Percentiles rank a stretch among this genome's conserved stretches.
Conservation (phyloP, 2,329 filamentous ascomycete species). For the Chaetomiaceae sp. region DNA sequence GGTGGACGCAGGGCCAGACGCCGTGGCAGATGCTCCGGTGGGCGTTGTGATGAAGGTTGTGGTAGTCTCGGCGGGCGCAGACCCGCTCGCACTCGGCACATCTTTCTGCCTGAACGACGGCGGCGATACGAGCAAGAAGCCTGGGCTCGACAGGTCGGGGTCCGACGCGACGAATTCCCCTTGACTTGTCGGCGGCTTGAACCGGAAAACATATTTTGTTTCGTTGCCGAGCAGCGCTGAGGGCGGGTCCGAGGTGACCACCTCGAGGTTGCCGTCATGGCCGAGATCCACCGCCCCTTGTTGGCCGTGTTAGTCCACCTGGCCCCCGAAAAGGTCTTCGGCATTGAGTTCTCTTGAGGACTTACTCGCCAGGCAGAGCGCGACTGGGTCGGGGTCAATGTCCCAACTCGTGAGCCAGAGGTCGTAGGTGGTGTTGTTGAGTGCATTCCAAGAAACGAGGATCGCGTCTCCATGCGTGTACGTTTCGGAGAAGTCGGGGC, state of each 20-base stretch:
- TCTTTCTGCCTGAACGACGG: not conserved
- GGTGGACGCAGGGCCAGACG: not conserved
- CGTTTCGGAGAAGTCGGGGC: slow-evolving; percentile 15
- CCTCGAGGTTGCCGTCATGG: slow-evolving; percentile 17
- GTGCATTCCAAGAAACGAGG: slow-evolving; percentile 20
- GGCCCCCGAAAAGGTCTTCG: not conserved
- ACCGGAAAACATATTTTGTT: slow-evolving; percentile 16
- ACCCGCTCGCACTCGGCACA: not conserved
- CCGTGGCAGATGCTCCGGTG: not conserved
- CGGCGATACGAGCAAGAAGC: slow-evolving; percentile 11
- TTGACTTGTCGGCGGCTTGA: slow-evolving; percentile 16
- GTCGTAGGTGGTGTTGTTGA: slow-evolving; percentile 22
- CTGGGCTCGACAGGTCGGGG: slow-evolving; percentile 17
- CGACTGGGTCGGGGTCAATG: slow-evolving; percentile 7
- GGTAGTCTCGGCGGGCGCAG: no score
- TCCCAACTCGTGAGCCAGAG: slow-evolving; percentile 21
- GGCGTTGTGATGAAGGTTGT: no score
- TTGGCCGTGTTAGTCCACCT: not conserved
- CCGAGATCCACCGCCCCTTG: slow-evolving; percentile 16
- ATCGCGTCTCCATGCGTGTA: slow-evolving; percentile 16
- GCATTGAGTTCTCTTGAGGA: not conserved
- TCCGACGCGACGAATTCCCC: slow-evolving; percentile 11
- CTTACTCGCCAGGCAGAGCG: slow-evolving; percentile 18
- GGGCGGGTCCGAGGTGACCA: slow-evolving; percentile 13
- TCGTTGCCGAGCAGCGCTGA: slow-evolving; percentile 6